Conservation (phyloP, 2,329 filamentous ascomycete species). For the Pseudocercospora macadamiae region DNA sequence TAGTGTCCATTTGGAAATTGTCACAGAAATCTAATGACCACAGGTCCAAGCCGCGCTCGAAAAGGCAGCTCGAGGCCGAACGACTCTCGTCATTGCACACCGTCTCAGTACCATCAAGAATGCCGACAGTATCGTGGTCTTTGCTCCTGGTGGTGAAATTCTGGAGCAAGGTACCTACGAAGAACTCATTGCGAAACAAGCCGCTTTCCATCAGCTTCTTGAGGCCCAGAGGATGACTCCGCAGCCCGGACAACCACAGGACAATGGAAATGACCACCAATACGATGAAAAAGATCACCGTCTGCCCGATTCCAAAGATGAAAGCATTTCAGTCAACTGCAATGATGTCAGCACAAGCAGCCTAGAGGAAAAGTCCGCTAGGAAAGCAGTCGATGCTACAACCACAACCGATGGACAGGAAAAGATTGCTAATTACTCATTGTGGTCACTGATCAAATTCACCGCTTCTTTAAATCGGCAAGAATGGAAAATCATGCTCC, state of each 20-base stretch:
- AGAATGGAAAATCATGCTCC: conserved; percentile 70
- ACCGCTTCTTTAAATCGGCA: conserved; percentile 74
- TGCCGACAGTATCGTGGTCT: conserved; percentile 47
- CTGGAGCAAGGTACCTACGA: conserved; percentile 44
- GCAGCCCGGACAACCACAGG: neutral
- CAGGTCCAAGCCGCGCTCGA: conserved; percentile 28
- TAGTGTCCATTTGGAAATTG: neutral
- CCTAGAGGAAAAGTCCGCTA: neutral
- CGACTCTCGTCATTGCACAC: conserved; percentile 48
- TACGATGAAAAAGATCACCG: too few relatives aligned
- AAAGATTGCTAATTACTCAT: conserved; percentile 53
- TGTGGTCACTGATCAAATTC: conserved; percentile 76
- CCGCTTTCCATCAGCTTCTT: conserved; percentile 11
- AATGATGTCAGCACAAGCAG: neutral
- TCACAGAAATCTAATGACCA: neutral
- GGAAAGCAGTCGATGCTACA: neutral
- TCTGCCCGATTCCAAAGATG: too few relatives aligned
- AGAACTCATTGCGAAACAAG: conserved; percentile 10
- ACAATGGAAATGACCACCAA: too few relatives aligned
- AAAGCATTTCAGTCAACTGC: neutral
- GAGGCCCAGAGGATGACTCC: conserved; percentile 13
- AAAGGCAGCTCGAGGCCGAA: conserved; percentile 35
- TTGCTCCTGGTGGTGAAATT: conserved; percentile 41
- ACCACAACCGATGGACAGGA: neutral
- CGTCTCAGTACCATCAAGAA: conserved; percentile 46